Evolutionary conservation across 768 basidiomycete species (phyloP), one percentile per base, ranked within the genome.

Genomic region (Kwoniella mangroviensis): DNA sequence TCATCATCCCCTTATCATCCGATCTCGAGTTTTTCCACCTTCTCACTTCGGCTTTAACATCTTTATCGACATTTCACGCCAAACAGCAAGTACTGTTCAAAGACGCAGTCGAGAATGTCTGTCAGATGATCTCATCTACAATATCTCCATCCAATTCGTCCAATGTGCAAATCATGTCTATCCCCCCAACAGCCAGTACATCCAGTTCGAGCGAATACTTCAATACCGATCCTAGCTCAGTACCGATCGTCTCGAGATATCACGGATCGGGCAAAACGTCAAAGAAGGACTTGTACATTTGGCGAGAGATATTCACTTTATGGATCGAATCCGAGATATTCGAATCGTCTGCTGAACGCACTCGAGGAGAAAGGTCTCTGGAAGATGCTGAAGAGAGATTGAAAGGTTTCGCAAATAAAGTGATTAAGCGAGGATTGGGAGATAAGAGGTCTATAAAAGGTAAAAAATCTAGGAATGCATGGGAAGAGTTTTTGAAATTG

Each of bases 241-340:
- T 54, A n/a, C n/a, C 19, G 28, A 34, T 43, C 28, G 34, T 55
- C 3, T 62, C 65, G 26, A 45, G 15, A n/a, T 49, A 56, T 19
- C 43, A 66, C 49, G 6, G 28, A 3, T 34, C 34, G 34, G 43
- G 49, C 15, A 68, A 60, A 78, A 15, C 69, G 1, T 67, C 55
- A 41, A 68, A 69, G 67, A 85, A 85, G 71, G 94, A 98, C 74
- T 83, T 98, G 9, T 93, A 92, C 79, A 86, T 88, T 6, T 97
- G 95, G 95, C 85, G 95, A 24, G 89, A 93, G 83, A 90, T 97
- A 34, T 96, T 98, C 78, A 89, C 90, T 68, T 83, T 95, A 2
- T 97, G 96, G 82, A 86, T 91, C 58, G 93, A 96, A 74, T 85
- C 88, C 0, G 91, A 94, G 75, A 88, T 97, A 1, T 97, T 96